Conservation (phyloP, 352 stramenopile genomes). For the Globisporangium barbulae region DNA sequence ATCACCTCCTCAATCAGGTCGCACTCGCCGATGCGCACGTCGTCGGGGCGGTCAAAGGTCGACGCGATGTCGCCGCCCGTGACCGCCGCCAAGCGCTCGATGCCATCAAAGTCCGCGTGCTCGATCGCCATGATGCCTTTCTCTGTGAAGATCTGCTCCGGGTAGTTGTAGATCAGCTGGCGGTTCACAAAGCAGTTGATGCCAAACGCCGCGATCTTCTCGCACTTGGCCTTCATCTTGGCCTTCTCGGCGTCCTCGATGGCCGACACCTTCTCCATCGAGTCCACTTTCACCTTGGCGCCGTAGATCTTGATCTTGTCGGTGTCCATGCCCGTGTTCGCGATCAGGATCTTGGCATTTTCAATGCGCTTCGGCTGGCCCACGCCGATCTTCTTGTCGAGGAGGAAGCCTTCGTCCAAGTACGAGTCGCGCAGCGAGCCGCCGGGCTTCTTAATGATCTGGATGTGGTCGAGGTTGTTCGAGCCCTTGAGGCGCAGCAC, state of each 20-base stretch:
- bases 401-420: conserved; percentile 97
- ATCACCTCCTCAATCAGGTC: conserved; percentile 99
- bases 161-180: conserved; percentile 99
- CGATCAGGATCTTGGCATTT: conserved; percentile 98
- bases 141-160: conserved; percentile 98
- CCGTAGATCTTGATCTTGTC: conserved; percentile 99
- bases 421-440: conserved; percentile 96
- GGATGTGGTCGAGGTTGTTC: conserved; percentile 98
- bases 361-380: conserved; percentile 96
- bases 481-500: conserved; percentile 95
- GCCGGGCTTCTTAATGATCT: conserved; percentile 98
- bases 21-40: conserved; percentile 96
- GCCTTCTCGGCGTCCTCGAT: conserved; percentile 99
- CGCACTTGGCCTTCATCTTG: conserved; percentile 98
- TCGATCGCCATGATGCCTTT: conserved; percentile 99
- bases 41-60: conserved; percentile 98
- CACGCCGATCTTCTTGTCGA: conserved; percentile 96
- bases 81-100: conserved; percentile 97
- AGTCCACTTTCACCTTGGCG: conserved; percentile 96
- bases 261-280: conserved; percentile 98
- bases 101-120: conserved; percentile 99
- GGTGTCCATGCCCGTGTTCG: conserved; percentile 99
- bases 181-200: conserved; percentile 99
- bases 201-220: conserved; percentile 97
- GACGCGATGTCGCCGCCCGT: conserved; percentile 94